Conservation (phyloP, 2,329 filamentous ascomycete species). For the Nothomitra cinnamomea region DNA sequence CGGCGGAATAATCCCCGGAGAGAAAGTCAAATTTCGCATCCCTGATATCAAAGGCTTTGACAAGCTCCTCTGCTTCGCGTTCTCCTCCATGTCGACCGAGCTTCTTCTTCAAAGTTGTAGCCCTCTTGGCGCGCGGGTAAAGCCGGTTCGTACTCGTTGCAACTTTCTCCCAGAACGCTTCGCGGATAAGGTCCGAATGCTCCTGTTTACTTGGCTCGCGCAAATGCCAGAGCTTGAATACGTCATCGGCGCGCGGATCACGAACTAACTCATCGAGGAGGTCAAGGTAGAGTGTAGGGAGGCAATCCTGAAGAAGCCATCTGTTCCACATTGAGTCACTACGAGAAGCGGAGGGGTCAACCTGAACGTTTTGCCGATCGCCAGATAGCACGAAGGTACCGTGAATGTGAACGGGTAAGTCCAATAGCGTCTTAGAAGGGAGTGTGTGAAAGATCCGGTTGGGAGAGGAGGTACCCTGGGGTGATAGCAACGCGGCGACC, state of each 20-base stretch:
- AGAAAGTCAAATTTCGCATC: slow-evolving; percentile 15
- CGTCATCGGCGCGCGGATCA: slow-evolving; percentile 3
- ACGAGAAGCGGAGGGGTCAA: slow-evolving; percentile 9
- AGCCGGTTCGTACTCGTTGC: slow-evolving; percentile 8
- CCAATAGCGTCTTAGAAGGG: slow-evolving; percentile 8
- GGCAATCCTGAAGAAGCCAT: slow-evolving; percentile 11
- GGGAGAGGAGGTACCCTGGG: slow-evolving; percentile 11
- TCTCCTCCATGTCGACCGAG: neutral
- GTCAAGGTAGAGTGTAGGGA: slow-evolving; percentile 15
- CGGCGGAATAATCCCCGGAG: slow-evolving; percentile 5
- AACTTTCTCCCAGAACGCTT: slow-evolving; percentile 13
- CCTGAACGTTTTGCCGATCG: slow-evolving; percentile 14
- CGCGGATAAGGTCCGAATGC: slow-evolving; percentile 9
- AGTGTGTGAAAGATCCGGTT: slow-evolving; percentile 10
- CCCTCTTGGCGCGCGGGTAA: slow-evolving; percentile 10
- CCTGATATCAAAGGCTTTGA: slow-evolving; percentile 7
- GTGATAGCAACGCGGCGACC: neutral
- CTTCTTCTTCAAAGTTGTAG: neutral
- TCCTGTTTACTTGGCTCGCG: slow-evolving; percentile 5
- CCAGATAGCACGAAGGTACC: slow-evolving; percentile 17
- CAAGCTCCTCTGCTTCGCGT: neutral
- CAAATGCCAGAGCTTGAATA: slow-evolving; percentile 14
- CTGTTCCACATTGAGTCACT: slow-evolving; percentile 13
- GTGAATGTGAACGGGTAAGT: slow-evolving; percentile 17
- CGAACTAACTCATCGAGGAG: slow-evolving; percentile 12